phyloP scores from a whole-genome alignment of 2,329 filamentous ascomycete species.

The Venturia nashicola region DNA sequence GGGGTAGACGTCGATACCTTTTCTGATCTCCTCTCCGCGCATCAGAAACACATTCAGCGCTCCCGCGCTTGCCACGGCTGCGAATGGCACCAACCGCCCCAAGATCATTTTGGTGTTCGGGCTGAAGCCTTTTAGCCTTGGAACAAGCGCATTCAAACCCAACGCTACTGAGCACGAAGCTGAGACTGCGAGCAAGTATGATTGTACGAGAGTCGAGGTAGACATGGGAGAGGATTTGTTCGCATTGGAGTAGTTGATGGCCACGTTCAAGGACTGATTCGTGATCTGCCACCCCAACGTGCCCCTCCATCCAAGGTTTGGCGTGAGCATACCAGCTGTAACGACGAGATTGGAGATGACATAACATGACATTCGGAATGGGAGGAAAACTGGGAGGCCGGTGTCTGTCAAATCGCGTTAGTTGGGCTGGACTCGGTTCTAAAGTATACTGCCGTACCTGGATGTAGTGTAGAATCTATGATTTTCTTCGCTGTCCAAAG shows the following conservation, averaged over 20 bases:
- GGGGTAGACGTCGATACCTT: slow-evolving; percentile 86
- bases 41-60: slow-evolving; percentile 94
- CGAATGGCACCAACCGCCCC: slow-evolving; percentile 84
- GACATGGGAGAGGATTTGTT: slow-evolving; percentile 93
- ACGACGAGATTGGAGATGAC: slow-evolving; percentile 89
- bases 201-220: slow-evolving; percentile 68
- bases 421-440: background rate
- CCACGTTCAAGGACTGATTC: slow-evolving; percentile 96
- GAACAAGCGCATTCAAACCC: slow-evolving; percentile 81
- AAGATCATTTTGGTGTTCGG: slow-evolving; percentile 67
- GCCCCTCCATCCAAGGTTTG: slow-evolving; percentile 68
- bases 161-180: slow-evolving; percentile 90
- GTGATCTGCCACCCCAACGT: slow-evolving; percentile 89
- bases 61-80: slow-evolving; percentile 82
- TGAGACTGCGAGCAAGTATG: slow-evolving; percentile 81
- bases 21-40: slow-evolving; percentile 89
- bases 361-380: slow-evolving; percentile 96
- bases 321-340: slow-evolving; percentile 93
- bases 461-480: slow-evolving; percentile 90
- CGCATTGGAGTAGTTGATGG: slow-evolving; percentile 93
- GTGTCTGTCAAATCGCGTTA: slow-evolving; percentile 52
- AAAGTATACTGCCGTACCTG: slow-evolving; percentile 46
- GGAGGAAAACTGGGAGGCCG: slow-evolving; percentile 79
- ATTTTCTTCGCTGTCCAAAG: slow-evolving; percentile 95
- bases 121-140: slow-evolving; percentile 63